Conservation (phyloP, 2,329 filamentous ascomycete species). For the Penicillium palitans region DNA sequence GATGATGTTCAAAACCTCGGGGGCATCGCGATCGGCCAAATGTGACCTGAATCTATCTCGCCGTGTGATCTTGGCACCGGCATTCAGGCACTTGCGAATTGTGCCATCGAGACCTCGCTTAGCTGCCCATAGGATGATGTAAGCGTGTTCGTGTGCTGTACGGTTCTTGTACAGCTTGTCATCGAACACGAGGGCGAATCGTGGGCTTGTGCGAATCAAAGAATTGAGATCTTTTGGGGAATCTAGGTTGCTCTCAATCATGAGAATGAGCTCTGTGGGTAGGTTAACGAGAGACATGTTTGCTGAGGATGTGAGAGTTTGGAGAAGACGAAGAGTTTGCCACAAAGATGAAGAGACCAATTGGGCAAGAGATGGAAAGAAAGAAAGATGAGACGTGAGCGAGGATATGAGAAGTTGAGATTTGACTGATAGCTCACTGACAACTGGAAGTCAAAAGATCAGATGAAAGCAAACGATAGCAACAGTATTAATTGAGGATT, state of each 20-base stretch:
- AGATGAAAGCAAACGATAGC: background rate
- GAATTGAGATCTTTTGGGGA: background rate
- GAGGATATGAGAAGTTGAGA: background rate
- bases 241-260: background rate
- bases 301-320: background rate
- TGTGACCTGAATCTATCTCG: background rate
- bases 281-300: background rate
- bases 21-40: background rate
- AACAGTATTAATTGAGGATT: too few species aligned
- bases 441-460: background rate
- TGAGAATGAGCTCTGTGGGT: background rate
- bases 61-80: background rate
- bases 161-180: background rate
- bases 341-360: background rate
- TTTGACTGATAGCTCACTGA: background rate
- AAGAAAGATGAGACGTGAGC: background rate
- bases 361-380: background rate
- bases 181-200: background rate
- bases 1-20: background rate
- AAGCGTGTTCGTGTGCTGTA: background rate
- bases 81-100: background rate
- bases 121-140: background rate
- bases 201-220: background rate
- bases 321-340: background rate
- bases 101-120: background rate